Percentiles rank a stretch among this genome's conserved stretches.
Conservation (phyloP, 495 filamentous ascomycete species). For the Symbiotaphrina buchneri region DNA sequence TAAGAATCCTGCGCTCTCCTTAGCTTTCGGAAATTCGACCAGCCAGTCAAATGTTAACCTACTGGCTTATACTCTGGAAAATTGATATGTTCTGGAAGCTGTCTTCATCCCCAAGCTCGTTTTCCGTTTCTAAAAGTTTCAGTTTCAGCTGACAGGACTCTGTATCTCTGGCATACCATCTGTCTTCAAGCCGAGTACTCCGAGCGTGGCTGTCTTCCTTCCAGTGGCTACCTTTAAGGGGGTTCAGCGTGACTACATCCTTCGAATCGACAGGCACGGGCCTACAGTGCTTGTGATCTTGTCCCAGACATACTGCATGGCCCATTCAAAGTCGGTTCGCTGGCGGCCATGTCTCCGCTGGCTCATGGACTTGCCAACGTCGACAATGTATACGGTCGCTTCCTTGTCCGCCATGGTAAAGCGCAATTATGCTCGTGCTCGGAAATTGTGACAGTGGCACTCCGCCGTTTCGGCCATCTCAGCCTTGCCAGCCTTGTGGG, state of each 20-base stretch:
- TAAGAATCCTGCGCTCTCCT: constrained; percentile 33
- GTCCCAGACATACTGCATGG: constrained; percentile 92
- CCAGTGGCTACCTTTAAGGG: constrained; percentile 42
- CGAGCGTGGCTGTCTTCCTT: constrained; percentile 59
- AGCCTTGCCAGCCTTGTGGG: no score
- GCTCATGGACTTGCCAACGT: constrained; percentile 69
- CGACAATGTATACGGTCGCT: constrained; percentile 78
- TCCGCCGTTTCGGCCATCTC: no score
- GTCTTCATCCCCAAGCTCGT: constrained; percentile 35
- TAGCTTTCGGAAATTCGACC: no score
- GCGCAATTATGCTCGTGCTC: no score
- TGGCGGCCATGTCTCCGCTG: constrained; percentile 46
- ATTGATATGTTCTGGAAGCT: constrained; percentile 62
- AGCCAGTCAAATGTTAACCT: constrained; percentile 8
- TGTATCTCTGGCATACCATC: constrained; percentile 22
- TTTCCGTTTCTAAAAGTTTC: constrained; percentile 30
- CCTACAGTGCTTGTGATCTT: constrained; percentile 61
- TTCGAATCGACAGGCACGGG: constrained; percentile 1
- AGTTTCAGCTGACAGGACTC: neutral
- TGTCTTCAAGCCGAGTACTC: constrained; percentile 65
- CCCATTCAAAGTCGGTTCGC: constrained; percentile 70
- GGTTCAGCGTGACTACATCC: neutral
- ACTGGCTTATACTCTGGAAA: constrained; percentile 47
- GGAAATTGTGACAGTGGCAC: no score
- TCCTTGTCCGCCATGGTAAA: constrained; percentile 76